Evolutionary conservation across 257 asterid genomes (phyloP).

Genomic region (Scutellaria minor): DNA sequence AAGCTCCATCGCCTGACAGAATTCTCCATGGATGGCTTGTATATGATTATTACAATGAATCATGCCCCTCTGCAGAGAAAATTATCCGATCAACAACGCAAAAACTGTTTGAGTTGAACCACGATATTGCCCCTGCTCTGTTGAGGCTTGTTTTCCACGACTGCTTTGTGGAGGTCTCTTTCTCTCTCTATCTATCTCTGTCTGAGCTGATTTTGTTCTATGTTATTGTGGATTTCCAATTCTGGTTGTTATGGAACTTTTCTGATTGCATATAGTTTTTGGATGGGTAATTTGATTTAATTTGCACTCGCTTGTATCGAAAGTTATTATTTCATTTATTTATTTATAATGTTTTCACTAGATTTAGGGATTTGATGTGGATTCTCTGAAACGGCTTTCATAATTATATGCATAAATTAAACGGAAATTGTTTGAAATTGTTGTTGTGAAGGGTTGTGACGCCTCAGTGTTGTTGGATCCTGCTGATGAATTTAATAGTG

Average conservation of each 20-base stretch:
- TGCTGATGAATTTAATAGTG: constrained; percentile 48
- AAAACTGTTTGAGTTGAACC: constrained; percentile 40
- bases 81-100: constrained; percentile 51
- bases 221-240: background rate
- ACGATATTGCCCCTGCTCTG: constrained; percentile 56
- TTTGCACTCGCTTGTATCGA: background rate
- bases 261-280: background rate
- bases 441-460: constrained; percentile 68
- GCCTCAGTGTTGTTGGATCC: constrained; percentile 77
- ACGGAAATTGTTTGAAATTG: background rate
- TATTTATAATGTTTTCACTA: background rate
- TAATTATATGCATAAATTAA: background rate
- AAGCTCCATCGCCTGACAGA: constrained; percentile 16
- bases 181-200: background rate
- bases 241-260: background rate
- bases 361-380: background rate
- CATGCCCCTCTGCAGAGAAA: constrained; percentile 64
- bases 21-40: constrained; percentile 38
- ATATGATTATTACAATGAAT: constrained; percentile 60
- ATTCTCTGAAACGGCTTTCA: background rate
- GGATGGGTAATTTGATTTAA: background rate
- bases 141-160: constrained; percentile 70
- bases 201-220: background rate
- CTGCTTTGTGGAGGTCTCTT: constrained; percentile 61
- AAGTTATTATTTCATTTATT: background rate